A percentile compares a stretch with the other conserved stretches of the same genome.
These are phyloP conservation scores for Diaporthe amygdali DNA, from an alignment of 2,329 filamentous ascomycete species.

Conservation along the genomic window DNA sequence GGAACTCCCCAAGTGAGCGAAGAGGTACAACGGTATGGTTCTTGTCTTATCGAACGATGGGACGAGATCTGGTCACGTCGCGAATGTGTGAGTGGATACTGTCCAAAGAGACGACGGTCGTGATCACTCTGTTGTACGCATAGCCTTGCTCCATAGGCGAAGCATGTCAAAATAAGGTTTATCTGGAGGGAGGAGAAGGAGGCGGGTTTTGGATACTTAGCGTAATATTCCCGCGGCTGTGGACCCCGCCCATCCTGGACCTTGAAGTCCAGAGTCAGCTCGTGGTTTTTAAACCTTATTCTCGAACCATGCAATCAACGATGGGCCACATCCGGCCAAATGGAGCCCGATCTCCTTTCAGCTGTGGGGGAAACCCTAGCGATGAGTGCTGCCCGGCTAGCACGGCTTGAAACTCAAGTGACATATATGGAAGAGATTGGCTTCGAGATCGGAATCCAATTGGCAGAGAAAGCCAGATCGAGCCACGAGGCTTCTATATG, in stretches of 20 bases:
- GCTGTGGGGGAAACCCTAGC: background rate
- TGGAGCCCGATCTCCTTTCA: background rate
- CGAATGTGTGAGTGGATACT: background rate
- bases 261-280: background rate
- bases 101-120: background rate
- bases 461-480: too few relatives aligned
- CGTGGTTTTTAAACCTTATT: background rate
- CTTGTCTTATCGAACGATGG: background rate
- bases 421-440: background rate
- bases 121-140: background rate
- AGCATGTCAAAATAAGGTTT: conserved; percentile 8
- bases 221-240: background rate
- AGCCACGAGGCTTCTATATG: background rate
- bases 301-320: background rate
- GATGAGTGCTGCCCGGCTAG: background rate
- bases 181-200: background rate
- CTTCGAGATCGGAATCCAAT: background rate
- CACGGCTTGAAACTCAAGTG: background rate
- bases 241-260: background rate
- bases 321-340: background rate
- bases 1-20: background rate
- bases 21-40: background rate
- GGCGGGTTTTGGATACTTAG: background rate
- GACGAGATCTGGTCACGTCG: background rate
- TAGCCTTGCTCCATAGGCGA: background rate